phyloP scores from a whole-genome alignment of 495 filamentous ascomycete species.

The Neurospora cerealis region DNA sequence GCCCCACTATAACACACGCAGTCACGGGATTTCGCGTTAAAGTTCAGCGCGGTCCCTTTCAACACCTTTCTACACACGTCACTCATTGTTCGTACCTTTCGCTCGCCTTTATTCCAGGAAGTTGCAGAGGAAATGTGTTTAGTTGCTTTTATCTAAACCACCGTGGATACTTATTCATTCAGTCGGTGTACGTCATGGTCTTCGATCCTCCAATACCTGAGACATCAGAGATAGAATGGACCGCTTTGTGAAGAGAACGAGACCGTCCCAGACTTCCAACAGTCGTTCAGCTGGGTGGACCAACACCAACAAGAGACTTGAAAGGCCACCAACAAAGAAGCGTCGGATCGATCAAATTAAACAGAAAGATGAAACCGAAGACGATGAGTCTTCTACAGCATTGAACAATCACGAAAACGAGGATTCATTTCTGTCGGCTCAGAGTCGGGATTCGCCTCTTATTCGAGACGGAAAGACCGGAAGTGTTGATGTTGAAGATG shows the following conservation, averaged over 20 bases:
- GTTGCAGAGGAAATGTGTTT: not conserved
- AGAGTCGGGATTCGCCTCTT: not conserved
- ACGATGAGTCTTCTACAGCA: slow-evolving; percentile 1
- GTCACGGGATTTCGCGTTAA: slow-evolving; percentile 22
- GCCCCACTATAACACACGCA: slow-evolving; percentile 5
- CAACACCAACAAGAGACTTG: slow-evolving; percentile 4
- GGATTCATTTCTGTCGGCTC: not conserved
- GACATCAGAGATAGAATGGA: slow-evolving; percentile 12
- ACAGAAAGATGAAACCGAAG: slow-evolving; percentile 16
- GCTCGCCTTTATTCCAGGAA: not conserved
- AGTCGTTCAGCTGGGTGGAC: not conserved
- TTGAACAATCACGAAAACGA: not conserved
- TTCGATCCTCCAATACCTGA: not conserved
- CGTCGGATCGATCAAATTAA: slow-evolving; percentile 19
- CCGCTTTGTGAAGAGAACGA: slow-evolving; percentile 19
- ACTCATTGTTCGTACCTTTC: not conserved
- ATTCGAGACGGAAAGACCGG: not conserved
- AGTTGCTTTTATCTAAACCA: not conserved
- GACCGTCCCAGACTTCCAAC: not conserved
- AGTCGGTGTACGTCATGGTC: not conserved
- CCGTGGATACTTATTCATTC: not conserved
- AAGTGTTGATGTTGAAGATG: slow-evolving; percentile 12
- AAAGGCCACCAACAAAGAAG: slow-evolving; percentile 25
- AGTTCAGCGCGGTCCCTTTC: not conserved
- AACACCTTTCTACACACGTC: not conserved